phyloP scores from a whole-genome alignment of 306 rosid species.

The Casuarina cunninghamiana region DNA sequence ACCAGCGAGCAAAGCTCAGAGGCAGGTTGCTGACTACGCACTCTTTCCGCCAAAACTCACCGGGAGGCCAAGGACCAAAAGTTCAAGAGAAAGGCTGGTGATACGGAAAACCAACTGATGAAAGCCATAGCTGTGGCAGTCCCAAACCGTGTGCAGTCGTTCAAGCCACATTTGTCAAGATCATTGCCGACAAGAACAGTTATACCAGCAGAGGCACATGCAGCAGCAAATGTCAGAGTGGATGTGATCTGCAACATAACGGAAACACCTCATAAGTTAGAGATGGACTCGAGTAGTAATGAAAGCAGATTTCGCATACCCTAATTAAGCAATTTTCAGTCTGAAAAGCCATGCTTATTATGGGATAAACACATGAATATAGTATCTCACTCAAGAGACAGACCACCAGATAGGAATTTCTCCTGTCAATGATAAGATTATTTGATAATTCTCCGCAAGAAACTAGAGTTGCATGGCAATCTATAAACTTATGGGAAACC shows the following conservation, averaged over 20 bases:
- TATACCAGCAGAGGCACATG: conserved; percentile 51
- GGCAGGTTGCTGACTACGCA: neutral
- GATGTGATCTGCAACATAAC: conserved; percentile 34
- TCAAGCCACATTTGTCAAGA: conserved; percentile 32
- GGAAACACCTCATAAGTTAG: neutral
- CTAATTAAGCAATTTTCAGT: neutral
- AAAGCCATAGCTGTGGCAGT: conserved; percentile 52
- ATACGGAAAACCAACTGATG: conserved; percentile 45
- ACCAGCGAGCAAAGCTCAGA: neutral
- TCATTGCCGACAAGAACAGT: conserved; percentile 43
- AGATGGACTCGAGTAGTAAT: neutral
- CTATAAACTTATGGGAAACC: neutral
- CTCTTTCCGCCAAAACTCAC: conserved; percentile 4
- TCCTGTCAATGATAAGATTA: no score
- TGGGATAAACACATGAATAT: neutral
- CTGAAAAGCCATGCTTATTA: neutral
- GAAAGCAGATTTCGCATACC: neutral
- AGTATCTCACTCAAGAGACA: no score
- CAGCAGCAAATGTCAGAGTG: conserved; percentile 47
- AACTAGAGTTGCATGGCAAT: neutral
- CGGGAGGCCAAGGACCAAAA: conserved; percentile 46
- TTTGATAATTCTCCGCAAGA: neutral
- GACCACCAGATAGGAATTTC: no score
- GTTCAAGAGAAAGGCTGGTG: conserved; percentile 46
- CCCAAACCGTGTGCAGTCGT: conserved; percentile 37